Evolutionary conservation across 805 yeast genomes (phyloP).

Genomic region (Starmerella stigmatis): DNA sequence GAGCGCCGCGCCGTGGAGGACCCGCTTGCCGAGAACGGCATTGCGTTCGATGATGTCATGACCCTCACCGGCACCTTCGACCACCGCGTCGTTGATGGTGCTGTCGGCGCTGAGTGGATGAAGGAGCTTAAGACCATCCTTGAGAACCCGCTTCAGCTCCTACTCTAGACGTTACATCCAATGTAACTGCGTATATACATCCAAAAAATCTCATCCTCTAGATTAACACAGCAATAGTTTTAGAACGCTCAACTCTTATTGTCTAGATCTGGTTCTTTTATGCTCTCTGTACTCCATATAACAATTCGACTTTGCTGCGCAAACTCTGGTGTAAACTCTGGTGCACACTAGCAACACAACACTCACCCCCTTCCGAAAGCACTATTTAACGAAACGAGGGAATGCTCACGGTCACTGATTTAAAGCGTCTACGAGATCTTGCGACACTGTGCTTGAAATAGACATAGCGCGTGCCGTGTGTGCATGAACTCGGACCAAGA

Average conservation of each 20-base stretch:
- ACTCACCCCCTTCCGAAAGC: too few species aligned
- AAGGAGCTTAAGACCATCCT: constrained; percentile 80
- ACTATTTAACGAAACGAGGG: too few species aligned
- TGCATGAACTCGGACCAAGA: not conserved
- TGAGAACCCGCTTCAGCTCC: constrained; percentile 92
- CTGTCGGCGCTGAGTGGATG: constrained; percentile 94
- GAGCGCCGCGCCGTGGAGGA: constrained; percentile 91
- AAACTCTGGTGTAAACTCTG: too few species aligned
- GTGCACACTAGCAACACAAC: too few species aligned
- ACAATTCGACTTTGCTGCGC: too few species aligned
- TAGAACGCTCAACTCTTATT: too few species aligned
- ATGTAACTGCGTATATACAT: not conserved
- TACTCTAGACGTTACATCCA: constrained; percentile 42
- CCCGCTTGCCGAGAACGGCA: constrained; percentile 79
- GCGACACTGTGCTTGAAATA: not conserved
- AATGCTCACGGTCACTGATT: too few species aligned
- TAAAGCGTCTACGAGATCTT: too few species aligned
- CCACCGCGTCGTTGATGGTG: constrained; percentile 96
- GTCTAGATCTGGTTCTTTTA: too few species aligned
- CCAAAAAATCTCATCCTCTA: not conserved
- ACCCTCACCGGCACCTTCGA: constrained; percentile 94
- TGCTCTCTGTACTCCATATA: too few species aligned
- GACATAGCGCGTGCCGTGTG: not conserved
- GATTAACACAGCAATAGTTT: too few species aligned
- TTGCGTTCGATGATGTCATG: constrained; percentile 82